A percentile compares a stretch with the other conserved stretches of the same genome.
phyloP scores from a whole-genome alignment of 2,329 filamentous ascomycete genomes.

The Xylariales sp. region DNA sequence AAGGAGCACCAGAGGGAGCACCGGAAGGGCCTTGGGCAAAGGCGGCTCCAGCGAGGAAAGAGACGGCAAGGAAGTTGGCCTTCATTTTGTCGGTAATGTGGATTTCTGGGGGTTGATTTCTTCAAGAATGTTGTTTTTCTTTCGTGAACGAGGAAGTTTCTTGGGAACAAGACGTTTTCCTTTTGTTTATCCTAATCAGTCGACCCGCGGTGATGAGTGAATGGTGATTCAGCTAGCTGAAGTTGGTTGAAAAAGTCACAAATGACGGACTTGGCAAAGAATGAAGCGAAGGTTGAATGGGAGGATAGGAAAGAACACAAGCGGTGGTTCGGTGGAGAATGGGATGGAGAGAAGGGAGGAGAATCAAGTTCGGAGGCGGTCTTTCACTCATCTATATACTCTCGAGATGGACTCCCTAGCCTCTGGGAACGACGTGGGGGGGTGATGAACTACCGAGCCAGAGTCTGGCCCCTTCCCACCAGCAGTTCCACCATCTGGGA shows the following conservation, averaged over 20 bases:
- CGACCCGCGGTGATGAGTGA: conserved; percentile 8
- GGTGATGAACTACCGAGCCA: no score
- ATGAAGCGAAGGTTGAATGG: conserved; percentile 1
- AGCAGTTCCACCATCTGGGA: no score
- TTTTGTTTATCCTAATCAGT: no score
- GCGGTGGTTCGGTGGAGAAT: background rate
- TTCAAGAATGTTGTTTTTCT: background rate
- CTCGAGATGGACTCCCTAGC: no score
- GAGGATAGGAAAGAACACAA: no score
- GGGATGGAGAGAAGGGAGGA: background rate
- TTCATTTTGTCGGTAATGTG: conserved; percentile 7
- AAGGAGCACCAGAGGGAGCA: background rate
- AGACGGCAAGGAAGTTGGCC: conserved; percentile 8
- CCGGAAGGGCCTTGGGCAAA: conserved; percentile 3
- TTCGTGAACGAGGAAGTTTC: no score
- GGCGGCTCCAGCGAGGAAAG: conserved; percentile 6
- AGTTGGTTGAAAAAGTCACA: conserved; percentile 1
- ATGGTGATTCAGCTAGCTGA: conserved; percentile 9
- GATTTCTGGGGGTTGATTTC: conserved; percentile 2
- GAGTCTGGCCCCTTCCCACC: no score
- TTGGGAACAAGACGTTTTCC: no score
- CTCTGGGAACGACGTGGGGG: no score
- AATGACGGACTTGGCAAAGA: conserved; percentile 1
- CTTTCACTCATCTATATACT: no score
- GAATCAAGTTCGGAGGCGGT: conserved; percentile 2